A percentile compares a stretch with the other conserved stretches of the same genome.
These are phyloP conservation scores for Cladophialophora chaetospira DNA, from an alignment of 2,329 filamentous ascomycete genomes.

Conservation along the genomic window DNA sequence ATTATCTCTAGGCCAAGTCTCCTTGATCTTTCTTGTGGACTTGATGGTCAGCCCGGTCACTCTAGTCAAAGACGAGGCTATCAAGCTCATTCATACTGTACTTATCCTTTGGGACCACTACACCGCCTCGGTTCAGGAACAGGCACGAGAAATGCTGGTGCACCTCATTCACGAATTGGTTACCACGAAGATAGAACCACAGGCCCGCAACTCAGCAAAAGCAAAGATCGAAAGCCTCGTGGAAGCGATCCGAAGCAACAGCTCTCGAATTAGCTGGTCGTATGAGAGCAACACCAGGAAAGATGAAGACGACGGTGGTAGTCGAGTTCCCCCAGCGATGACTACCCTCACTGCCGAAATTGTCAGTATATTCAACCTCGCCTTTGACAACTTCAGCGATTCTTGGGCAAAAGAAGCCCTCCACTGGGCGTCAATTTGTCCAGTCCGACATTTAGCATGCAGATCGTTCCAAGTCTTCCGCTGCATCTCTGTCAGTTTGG, in stretches of 20 bases:
- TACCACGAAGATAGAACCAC: conserved; percentile 74
- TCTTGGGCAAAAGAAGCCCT: conserved; percentile 88
- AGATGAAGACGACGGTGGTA: conserved; percentile 68
- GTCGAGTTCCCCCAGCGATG: conserved; percentile 86
- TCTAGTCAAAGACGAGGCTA: conserved; percentile 75
- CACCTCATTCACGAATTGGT: conserved; percentile 96
- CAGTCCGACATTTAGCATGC: conserved; percentile 90
- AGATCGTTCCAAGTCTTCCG: conserved; percentile 97
- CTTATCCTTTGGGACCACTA: conserved; percentile 98
- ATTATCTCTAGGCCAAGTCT: conserved; percentile 89
- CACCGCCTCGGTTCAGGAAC: conserved; percentile 89
- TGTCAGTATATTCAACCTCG: conserved; percentile 79
- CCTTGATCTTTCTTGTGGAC: conserved; percentile 90
- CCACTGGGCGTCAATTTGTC: conserved; percentile 95
- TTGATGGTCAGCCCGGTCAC: conserved; percentile 91
- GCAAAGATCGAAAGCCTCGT: conserved; percentile 83
- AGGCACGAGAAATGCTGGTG: conserved; percentile 95
- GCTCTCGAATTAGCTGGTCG: conserved; percentile 82
- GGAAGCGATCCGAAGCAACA: conserved; percentile 81
- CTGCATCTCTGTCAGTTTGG: conserved; percentile 85
- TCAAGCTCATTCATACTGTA: conserved; percentile 84
- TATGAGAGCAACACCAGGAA: conserved; percentile 91
- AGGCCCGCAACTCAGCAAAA: conserved; percentile 66
- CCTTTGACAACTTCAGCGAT: conserved; percentile 83
- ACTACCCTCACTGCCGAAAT: conserved; percentile 78